Evolutionary conservation across 805 yeast species (phyloP).

Genomic region (Tetrapisispora arboricola): DNA sequence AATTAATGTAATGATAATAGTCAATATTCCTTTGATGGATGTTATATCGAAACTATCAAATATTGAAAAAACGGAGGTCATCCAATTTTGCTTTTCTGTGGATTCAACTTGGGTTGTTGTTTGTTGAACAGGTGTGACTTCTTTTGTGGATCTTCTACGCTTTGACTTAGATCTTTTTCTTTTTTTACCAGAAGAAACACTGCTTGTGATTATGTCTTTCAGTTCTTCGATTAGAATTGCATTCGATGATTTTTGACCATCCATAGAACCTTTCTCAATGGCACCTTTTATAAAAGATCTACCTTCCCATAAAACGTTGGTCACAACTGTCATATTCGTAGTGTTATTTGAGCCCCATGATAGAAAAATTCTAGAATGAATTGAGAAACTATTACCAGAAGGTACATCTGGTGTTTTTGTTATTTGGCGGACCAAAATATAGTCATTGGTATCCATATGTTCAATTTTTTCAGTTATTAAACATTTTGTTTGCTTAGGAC

Average conservation of each 20-base stretch:
- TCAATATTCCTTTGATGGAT: conserved; percentile 11
- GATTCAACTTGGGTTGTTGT: background rate
- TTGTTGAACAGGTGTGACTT: background rate
- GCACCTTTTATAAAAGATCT: conserved; percentile 69
- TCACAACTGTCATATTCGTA: conserved; percentile 45
- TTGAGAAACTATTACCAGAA: conserved; percentile 58
- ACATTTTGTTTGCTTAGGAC: conserved; percentile 66
- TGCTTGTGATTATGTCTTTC: conserved; percentile 22
- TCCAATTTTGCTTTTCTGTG: background rate
- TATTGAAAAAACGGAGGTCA: conserved; percentile 3
- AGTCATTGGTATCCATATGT: conserved; percentile 35
- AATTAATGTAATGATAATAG: conserved; percentile 5
- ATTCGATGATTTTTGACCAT: conserved; percentile 60
- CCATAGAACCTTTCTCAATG: conserved; percentile 64
- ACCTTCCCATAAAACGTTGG: conserved; percentile 60
- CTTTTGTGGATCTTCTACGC: conserved; percentile 1
- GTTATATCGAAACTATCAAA: conserved; percentile 13
- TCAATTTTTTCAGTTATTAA: conserved; percentile 46
- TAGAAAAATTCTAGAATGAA: conserved; percentile 46
- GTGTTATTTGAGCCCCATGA: conserved; percentile 54
- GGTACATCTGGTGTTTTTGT: conserved; percentile 70
- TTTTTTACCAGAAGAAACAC: conserved; percentile 8
- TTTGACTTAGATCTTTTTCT: conserved; percentile 2
- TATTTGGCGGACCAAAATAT: conserved; percentile 37
- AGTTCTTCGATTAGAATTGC: conserved; percentile 35